Evolutionary conservation across 208 protist species (phyloP).

Genomic region (Herpetomonas muscarum): DNA sequence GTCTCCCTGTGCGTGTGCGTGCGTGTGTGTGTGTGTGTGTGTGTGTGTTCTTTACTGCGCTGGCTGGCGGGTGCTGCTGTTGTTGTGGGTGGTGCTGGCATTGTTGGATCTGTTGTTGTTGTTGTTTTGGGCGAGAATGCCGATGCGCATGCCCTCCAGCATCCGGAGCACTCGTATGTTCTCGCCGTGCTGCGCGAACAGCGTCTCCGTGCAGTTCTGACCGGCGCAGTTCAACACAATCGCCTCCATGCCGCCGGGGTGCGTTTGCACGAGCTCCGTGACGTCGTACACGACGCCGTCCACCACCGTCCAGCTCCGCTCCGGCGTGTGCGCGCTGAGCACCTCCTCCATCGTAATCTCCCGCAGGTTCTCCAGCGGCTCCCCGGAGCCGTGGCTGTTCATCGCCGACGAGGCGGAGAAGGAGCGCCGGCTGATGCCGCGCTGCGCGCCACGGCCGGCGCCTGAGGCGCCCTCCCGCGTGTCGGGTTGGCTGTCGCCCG

Average conservation of each 20-base stretch:
- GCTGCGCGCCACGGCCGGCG: too few relatives aligned
- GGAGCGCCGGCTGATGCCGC: too few relatives aligned
- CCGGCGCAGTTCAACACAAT: slow-evolving; percentile 7
- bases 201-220: slow-evolving; percentile 14
- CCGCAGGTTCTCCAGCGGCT: too few relatives aligned
- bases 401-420: too few relatives aligned
- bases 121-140: slow-evolving; percentile 5
- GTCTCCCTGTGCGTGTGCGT: too few relatives aligned
- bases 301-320: slow-evolving; percentile 12
- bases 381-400: too few relatives aligned
- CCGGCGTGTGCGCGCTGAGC: slow-evolving; percentile 6
- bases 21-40: too few relatives aligned
- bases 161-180: neutral
- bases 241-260: slow-evolving; percentile 9
- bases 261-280: slow-evolving; percentile 7
- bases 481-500: too few relatives aligned
- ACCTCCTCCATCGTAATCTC: slow-evolving; percentile 11
- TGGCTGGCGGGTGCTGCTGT: too few relatives aligned
- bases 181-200: slow-evolving; percentile 5
- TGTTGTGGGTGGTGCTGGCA: neutral
- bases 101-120: neutral
- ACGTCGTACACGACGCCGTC: slow-evolving; percentile 17
- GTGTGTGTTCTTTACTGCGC: too few relatives aligned
- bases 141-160: slow-evolving; percentile 12
- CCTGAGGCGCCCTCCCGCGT: too few relatives aligned